Percentiles rank a stretch among this genome's conserved stretches.
Evolutionary conservation across 345 rosid species (phyloP).

Genomic region (Ailanthus altissimus): DNA sequence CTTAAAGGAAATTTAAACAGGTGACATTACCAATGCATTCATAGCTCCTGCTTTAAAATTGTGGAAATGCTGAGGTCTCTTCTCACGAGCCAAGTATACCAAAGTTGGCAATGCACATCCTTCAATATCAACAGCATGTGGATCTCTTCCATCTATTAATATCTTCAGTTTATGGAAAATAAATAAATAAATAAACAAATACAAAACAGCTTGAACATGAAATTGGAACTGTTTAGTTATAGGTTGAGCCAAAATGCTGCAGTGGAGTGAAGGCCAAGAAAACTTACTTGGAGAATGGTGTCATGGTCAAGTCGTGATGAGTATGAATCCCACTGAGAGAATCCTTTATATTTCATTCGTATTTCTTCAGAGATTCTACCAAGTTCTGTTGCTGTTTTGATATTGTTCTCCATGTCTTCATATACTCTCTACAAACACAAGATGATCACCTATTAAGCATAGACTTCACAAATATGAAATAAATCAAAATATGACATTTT

Average conservation of each 20-base stretch:
- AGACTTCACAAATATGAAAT: conserved; percentile 11
- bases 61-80: conserved; percentile 63
- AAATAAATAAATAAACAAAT: background rate
- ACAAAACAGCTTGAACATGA: background rate
- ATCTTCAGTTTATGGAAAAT: conserved; percentile 34
- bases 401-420: conserved; percentile 51
- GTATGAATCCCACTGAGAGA: conserved; percentile 59
- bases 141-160: conserved; percentile 53
- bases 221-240: too few relatives aligned
- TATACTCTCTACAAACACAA: conserved; percentile 35
- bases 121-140: conserved; percentile 31
- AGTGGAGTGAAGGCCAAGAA: background rate
- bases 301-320: conserved; percentile 53
- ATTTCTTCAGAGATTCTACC: conserved; percentile 47
- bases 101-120: conserved; percentile 53
- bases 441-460: background rate
- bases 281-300: conserved; percentile 57
- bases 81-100: conserved; percentile 82
- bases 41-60: conserved; percentile 88
- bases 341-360: conserved; percentile 38
- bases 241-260: too few relatives aligned
- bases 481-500: conserved; percentile 9
- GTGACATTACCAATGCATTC: conserved; percentile 80
- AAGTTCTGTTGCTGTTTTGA: conserved; percentile 38
- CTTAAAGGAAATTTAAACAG: too few relatives aligned